Conservation (phyloP, 169 alveolate genomes). For the Eimeria brunetti region DNA sequence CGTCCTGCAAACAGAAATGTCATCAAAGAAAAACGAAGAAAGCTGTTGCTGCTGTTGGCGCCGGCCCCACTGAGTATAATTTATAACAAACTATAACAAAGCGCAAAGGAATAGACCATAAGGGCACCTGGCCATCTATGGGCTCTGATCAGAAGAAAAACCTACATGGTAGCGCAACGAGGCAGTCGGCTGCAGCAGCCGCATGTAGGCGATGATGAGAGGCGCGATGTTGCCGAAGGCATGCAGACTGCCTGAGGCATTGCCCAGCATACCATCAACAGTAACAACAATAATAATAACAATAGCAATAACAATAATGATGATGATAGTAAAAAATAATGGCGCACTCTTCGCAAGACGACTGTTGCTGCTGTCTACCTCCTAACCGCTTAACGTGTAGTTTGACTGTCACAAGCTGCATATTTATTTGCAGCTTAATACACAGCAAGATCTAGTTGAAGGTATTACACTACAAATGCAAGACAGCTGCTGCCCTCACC, state of each 20-base stretch:
- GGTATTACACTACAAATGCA: neutral
- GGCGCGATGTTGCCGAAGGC: constrained; percentile 70
- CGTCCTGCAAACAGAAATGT: constrained; percentile 10
- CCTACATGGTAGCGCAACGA: constrained; percentile 53
- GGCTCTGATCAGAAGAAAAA: neutral
- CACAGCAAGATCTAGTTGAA: neutral
- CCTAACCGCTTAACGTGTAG: neutral
- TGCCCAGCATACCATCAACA: neutral
- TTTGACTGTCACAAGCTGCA: neutral
- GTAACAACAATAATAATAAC: neutral
- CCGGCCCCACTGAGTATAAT: neutral
- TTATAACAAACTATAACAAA: neutral
- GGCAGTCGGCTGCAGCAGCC: constrained; percentile 57
- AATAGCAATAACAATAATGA: neutral
- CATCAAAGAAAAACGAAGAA: neutral
- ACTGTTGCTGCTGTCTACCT: neutral
- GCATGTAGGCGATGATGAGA: constrained; percentile 60
- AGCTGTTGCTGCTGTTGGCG: neutral
- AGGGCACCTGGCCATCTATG: neutral
- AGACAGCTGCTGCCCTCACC: neutral
- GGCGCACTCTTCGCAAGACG: neutral
- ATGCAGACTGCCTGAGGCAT: constrained; percentile 46
- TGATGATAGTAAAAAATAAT: neutral
- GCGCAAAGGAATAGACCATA: neutral
- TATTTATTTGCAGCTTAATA: neutral